Percentiles rank a stretch among this genome's conserved stretches.
These are phyloP conservation scores for Aspergillus panamensis DNA, from an alignment of 495 filamentous ascomycete genomes.

Conservation along the genomic window DNA sequence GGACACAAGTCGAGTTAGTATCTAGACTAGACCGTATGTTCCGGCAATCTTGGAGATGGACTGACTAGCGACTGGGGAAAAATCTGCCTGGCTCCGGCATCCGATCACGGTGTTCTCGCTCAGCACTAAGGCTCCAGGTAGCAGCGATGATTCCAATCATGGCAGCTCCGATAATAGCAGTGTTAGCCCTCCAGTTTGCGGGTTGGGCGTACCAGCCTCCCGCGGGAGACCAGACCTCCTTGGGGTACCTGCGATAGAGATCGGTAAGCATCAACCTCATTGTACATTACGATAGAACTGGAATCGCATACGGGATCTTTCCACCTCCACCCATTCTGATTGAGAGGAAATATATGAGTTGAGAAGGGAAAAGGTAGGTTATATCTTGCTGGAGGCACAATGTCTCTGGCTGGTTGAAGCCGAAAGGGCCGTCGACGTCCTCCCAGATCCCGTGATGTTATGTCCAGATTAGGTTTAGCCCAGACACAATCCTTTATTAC, in stretches of 20 bases:
- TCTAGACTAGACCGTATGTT: conserved; percentile 1
- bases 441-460: conserved; percentile 32
- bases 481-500: conserved; percentile 25
- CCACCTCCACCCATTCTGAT: conserved; percentile 59
- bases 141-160: conserved; percentile 71
- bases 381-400: conserved; percentile 23
- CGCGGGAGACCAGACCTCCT: conserved; percentile 98
- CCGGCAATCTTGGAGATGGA: conserved; percentile 25
- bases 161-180: conserved; percentile 70
- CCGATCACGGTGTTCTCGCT: conserved; percentile 70
- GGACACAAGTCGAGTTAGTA: conserved; percentile 19
- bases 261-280: conserved; percentile 23
- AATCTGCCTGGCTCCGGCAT: conserved; percentile 87
- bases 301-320: conserved; percentile 76
- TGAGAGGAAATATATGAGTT: conserved; percentile 27
- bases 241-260: conserved; percentile 70
- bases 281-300: not conserved
- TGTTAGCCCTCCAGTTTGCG: conserved; percentile 91
- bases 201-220: conserved; percentile 97
- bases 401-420: conserved; percentile 27
- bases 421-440: conserved; percentile 35
- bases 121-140: conserved; percentile 77
- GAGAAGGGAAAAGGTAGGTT: conserved; percentile 24
- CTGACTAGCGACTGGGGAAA: conserved; percentile 94
- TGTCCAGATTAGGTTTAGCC: conserved; percentile 29